phyloP scores from a whole-genome alignment of 352 stramenopile species.

The Globisporangium takayamanum region DNA sequence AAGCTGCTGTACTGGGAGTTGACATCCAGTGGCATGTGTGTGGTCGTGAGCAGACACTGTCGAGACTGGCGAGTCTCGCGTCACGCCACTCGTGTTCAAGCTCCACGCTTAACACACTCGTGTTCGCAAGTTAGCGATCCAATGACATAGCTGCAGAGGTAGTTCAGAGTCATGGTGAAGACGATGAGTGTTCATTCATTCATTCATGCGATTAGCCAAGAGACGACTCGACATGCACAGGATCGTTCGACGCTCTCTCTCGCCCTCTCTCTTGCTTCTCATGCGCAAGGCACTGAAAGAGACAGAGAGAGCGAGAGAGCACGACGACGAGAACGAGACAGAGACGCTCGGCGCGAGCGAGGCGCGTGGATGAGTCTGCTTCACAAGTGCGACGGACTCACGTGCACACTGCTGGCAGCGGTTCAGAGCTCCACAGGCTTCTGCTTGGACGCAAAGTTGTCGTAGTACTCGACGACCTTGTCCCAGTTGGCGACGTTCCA shows the following conservation, averaged over 20 bases:
- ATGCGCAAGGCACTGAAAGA: background rate
- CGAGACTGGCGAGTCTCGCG: conserved; percentile 26
- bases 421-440: conserved; percentile 83
- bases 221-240: background rate
- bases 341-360: no score
- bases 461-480: conserved; percentile 90
- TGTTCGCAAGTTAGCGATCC: background rate
- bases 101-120: conserved; percentile 4
- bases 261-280: background rate
- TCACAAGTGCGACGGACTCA: conserved; percentile 11
- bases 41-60: conserved; percentile 19
- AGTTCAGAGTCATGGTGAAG: background rate
- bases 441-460: conserved; percentile 82
- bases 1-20: conserved; percentile 37
- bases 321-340: no score
- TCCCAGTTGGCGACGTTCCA: conserved; percentile 98
- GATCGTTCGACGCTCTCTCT: no score
- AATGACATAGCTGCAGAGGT: no score
- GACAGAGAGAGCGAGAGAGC: conserved; percentile 8
- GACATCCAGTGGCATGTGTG: conserved; percentile 18
- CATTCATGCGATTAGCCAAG: conserved; percentile 8
- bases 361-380: background rate
- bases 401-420: conserved; percentile 11
- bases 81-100: conserved; percentile 28
- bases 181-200: conserved; percentile 5